These are phyloP conservation scores for Fistulinella prunicolor DNA, from an alignment of 768 basidiomycete species.

Conservation along the genomic window DNA sequence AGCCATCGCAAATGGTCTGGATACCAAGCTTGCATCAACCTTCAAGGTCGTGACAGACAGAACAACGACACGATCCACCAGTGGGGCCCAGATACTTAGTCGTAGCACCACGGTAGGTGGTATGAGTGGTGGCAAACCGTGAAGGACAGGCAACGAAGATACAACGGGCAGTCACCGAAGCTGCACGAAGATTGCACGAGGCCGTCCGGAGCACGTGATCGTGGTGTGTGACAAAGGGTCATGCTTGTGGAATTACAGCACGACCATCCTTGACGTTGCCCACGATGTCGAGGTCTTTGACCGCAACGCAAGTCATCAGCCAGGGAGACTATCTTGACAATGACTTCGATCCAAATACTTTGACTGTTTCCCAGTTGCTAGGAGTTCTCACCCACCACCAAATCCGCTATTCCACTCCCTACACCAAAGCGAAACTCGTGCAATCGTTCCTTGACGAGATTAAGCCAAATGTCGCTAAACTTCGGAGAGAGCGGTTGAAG, in stretches of 20 bases:
- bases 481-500: constrained; percentile 63
- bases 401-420: constrained; percentile 67
- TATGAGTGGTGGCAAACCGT: no score
- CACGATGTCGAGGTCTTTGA: constrained; percentile 66
- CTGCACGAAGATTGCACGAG: no score
- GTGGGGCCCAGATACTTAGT: no score
- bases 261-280: constrained; percentile 20
- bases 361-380: constrained; percentile 80
- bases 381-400: constrained; percentile 78
- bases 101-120: no score
- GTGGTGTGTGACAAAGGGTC: background rate
- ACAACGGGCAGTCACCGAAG: no score
- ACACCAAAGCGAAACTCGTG: constrained; percentile 75
- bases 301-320: constrained; percentile 72
- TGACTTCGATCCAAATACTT: constrained; percentile 67
- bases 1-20: no score
- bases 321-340: constrained; percentile 77
- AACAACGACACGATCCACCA: no score
- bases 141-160: no score
- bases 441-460: constrained; percentile 78
- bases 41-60: no score
- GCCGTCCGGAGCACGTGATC: constrained; percentile 21
- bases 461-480: constrained; percentile 51
- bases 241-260: no score
- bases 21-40: no score